Base-by-base conservation (phyloP, 169 alveolate genomes). In the Babesia bovis region DNA sequence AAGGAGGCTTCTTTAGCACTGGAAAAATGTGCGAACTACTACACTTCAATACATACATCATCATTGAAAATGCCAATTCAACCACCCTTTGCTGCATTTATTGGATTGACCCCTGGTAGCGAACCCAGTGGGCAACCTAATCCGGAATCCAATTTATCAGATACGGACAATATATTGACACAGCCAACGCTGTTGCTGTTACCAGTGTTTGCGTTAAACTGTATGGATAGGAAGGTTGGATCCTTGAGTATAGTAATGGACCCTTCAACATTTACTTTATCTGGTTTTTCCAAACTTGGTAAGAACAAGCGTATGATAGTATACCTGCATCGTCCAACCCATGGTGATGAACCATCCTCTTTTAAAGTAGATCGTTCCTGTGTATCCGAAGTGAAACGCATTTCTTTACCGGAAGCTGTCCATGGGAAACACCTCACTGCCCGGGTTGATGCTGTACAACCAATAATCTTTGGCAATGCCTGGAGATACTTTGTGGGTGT, bases 1-100 rank as follows among this genome's bases (percentile, higher is more conserved):
- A 87, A 87, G 67, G 93, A 87, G 49, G 93, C 93, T 12, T 87
- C 93, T 25, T 49, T 87, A 32, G 93, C 93, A 19, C 82, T 87
- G n/a, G 84, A 78, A 44, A 70, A 68, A 75, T 78, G 87, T 38
- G 63, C 41, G 1, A 21, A 32, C 17, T 25, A 32, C 60, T 21
- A 30, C 19, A 59, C 53, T n/a, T 26, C 58, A 17, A 1, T 19
- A n/a, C 65, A n/a, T 25, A 68, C 26, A 6, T 32, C 44, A 13
- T 9, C 42, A 19, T 36, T 36, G 45, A 51, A 77, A 13, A 59
- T 68, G 51, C 78, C 70, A 21, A 51, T 59, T 10, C 41, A n/a
- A 19, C 82, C 83, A 4, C 83, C 85, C 9, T 76, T 45, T 36
- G 66, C 70, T 4, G 55, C 72, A 1, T 70, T 28, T 44, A 65